phyloP scores from a whole-genome alignment of 306 rosid species.

The Vigna nakashimae region DNA sequence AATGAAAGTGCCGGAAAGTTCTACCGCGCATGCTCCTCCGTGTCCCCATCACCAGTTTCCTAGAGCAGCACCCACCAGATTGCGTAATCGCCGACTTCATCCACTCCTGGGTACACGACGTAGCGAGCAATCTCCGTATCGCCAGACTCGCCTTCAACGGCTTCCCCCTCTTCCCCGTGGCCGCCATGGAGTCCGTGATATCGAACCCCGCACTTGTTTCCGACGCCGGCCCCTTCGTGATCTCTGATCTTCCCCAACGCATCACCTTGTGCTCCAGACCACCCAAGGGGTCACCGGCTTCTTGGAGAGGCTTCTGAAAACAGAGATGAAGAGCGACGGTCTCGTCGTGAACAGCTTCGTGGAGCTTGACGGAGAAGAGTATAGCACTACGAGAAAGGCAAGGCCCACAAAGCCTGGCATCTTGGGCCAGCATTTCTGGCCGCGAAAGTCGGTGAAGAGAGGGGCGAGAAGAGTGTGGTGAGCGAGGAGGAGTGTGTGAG shows the following conservation, averaged over 20 bases:
- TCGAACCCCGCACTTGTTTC: background rate
- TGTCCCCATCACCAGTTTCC: background rate
- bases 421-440: slow-evolving; percentile 47
- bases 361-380: slow-evolving; percentile 46
- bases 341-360: slow-evolving; percentile 41
- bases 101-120: slow-evolving; percentile 41
- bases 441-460: slow-evolving; percentile 26
- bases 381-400: slow-evolving; percentile 14
- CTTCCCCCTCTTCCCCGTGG: slow-evolving; percentile 34
- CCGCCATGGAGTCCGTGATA: background rate
- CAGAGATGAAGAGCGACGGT: slow-evolving; percentile 44
- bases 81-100: slow-evolving; percentile 36
- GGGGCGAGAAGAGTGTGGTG: slow-evolving; percentile 33
- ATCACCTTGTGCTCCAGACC: slow-evolving; percentile 39
- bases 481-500: slow-evolving; percentile 35
- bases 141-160: slow-evolving; percentile 40
- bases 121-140: slow-evolving; percentile 26
- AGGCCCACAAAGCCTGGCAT: slow-evolving; percentile 43
- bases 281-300: background rate
- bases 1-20: background rate
- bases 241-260: slow-evolving; percentile 39
- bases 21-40: slow-evolving; percentile 17
- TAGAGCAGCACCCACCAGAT: slow-evolving; percentile 43
- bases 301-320: background rate
- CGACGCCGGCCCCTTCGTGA: background rate